Evolutionary conservation across 116 monocot species (phyloP).

Genomic region (Phalaenopsis hybrid): DNA sequence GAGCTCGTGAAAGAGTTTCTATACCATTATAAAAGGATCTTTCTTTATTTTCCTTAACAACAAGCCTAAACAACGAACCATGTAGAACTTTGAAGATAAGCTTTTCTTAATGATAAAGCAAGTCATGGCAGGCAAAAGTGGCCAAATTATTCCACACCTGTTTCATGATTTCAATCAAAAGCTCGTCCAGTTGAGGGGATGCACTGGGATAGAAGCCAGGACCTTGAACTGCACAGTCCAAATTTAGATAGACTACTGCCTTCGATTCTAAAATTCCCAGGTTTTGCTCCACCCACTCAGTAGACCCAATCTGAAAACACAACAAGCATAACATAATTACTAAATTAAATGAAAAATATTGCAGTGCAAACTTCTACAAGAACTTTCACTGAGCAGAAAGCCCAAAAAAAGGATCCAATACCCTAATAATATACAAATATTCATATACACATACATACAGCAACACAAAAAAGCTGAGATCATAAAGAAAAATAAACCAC

Average conservation of each 20-base stretch:
- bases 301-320: constrained; percentile 74
- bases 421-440: background rate
- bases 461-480: background rate
- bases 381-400: background rate
- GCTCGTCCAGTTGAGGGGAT: constrained; percentile 71
- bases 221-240: constrained; percentile 89
- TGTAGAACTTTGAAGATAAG: background rate
- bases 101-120: constrained; percentile 4
- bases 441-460: background rate
- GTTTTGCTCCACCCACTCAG: constrained; percentile 90
- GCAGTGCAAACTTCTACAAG: background rate
- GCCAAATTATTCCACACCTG: constrained; percentile 27
- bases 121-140: background rate
- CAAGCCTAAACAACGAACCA: background rate
- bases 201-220: constrained; percentile 61
- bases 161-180: constrained; percentile 61
- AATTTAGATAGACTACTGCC: constrained; percentile 75
- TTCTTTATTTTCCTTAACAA: background rate
- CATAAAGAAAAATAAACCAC: background rate
- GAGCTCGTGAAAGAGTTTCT: background rate
- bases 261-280: constrained; percentile 44
- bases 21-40: background rate
- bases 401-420: background rate
- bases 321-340: background rate
- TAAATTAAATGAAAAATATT: background rate